Evolutionary conservation across 2,329 filamentous ascomycete species (phyloP).

Genomic region (Colletotrichum orbiculare): DNA sequence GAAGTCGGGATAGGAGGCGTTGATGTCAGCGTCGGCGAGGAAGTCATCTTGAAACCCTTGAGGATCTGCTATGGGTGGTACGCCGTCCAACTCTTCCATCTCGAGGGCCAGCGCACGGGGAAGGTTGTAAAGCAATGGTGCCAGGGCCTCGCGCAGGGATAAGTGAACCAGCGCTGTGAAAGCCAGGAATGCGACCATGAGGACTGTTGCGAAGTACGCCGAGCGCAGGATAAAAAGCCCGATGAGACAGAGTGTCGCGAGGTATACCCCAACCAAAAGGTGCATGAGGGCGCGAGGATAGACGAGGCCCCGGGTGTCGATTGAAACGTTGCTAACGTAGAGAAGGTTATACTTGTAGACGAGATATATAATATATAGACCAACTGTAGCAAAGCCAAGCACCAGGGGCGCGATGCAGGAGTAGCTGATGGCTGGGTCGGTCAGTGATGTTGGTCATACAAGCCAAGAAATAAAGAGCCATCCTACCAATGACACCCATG

Average conservation of each 20-base stretch:
- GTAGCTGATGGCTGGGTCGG: slow-evolving; percentile 77
- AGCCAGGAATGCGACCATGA: slow-evolving; percentile 81
- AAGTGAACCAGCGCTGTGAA: slow-evolving; percentile 83
- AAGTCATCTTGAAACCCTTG: slow-evolving; percentile 20
- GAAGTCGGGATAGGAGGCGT: slow-evolving; percentile 23
- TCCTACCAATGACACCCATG: slow-evolving; percentile 80
- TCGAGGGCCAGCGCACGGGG: slow-evolving; percentile 76
- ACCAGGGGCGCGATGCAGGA: slow-evolving; percentile 88
- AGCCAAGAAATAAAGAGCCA: neutral
- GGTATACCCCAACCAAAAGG: slow-evolving; percentile 84
- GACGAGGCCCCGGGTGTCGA: slow-evolving; percentile 89
- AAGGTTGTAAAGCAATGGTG: slow-evolving; percentile 81
- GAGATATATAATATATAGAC: slow-evolving; percentile 84
- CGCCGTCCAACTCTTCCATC: slow-evolving; percentile 53
- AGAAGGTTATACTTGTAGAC: slow-evolving; percentile 92
- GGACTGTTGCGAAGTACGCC: slow-evolving; percentile 74
- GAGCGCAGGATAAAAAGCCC: slow-evolving; percentile 81
- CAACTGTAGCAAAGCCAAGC: slow-evolving; percentile 82
- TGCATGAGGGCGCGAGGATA: slow-evolving; percentile 92
- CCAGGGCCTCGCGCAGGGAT: slow-evolving; percentile 76
- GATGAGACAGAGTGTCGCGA: slow-evolving; percentile 84
- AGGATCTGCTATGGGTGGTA: neutral
- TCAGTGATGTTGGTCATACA: slow-evolving; percentile 33
- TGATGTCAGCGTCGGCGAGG: slow-evolving; percentile 26
- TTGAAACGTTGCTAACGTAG: slow-evolving; percentile 82